Percentiles rank a stretch among this genome's conserved stretches.
Evolutionary conservation across 2,329 filamentous ascomycete genomes (phyloP).

Genomic region (Fusarium sp.): DNA sequence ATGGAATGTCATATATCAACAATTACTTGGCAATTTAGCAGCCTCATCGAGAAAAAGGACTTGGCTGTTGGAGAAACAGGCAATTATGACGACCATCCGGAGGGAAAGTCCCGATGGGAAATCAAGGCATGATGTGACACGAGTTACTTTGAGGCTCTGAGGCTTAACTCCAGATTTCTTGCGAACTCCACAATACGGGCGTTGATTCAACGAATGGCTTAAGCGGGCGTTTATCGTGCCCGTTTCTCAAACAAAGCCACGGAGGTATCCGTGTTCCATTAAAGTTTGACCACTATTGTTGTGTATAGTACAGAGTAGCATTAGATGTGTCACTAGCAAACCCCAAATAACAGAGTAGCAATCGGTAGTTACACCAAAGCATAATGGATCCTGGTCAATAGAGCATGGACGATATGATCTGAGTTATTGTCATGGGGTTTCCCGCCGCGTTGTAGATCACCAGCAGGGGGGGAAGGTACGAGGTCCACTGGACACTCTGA

Average conservation of each 20-base stretch:
- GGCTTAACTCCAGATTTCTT: neutral
- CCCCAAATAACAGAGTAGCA: no score
- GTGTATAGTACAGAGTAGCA: neutral
- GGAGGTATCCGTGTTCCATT: neutral
- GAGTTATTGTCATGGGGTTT: neutral
- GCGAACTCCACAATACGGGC: neutral
- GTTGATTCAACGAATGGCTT: neutral
- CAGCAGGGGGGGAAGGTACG: neutral
- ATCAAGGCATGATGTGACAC: neutral
- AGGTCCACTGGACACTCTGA: constrained; percentile 1
- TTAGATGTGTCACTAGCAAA: no score
- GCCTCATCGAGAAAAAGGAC: no score
- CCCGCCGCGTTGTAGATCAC: neutral
- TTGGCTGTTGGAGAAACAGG: no score
- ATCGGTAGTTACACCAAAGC: neutral
- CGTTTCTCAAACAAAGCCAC: neutral
- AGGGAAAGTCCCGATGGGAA: neutral
- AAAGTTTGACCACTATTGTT: neutral
- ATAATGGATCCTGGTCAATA: neutral
- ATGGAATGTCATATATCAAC: neutral
- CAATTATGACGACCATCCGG: neutral
- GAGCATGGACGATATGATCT: constrained; percentile 2
- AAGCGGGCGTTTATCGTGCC: neutral
- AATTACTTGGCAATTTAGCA: neutral
- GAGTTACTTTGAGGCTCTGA: neutral